Base-by-base conservation (phyloP, 495 filamentous ascomycete genomes). In the Podospora didyma region DNA sequence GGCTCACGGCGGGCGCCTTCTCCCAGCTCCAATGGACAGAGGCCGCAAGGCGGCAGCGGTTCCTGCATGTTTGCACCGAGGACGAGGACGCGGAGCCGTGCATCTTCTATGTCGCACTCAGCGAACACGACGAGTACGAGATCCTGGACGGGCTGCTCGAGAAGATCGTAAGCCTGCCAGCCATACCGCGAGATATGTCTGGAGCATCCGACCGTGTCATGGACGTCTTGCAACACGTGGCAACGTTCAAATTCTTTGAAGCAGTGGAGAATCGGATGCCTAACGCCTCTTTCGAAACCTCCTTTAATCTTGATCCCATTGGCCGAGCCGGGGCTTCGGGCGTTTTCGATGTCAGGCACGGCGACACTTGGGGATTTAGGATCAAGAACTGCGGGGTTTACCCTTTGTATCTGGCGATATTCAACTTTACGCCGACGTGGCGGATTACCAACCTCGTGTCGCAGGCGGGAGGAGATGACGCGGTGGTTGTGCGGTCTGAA, bases 211-310 rank as follows among this genome's bases (percentile, higher is more conserved):
- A 26, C 12, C 4, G 16, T 4, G 21, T 54, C 9, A 24, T 23
- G 1, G 37, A 28, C 19, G 20, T 28, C 3, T 17, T 54, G 31
- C 2, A 54, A 46, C 51, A 54, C 39, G 4, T 54, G 21, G 39
- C 51, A 44, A 54, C 26, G 51, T 54, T 54, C 22, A 44, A 41
- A 53, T 53, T 41, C 50, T 53, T 53, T 17, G 50, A 53, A 44
- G 34, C 19, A 24, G 16, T 53, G 28, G 34, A 53, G 50, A 53
- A 53, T 24, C 50, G 21, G 50, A 42, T 1, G 17, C 50, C 50
- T 19, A 23, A 53, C 34, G 1, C 37, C 34, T 20, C 31, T 26
- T 53, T 53, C 20, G 37, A 24, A 23, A 11, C 3, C 50, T 53
- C 50, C 9, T 53, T 53, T 42, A 1, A 0, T 23, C 50, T 53